Base-by-base conservation (phyloP, 78 protist genomes). In the Bodo saltans region DNA sequence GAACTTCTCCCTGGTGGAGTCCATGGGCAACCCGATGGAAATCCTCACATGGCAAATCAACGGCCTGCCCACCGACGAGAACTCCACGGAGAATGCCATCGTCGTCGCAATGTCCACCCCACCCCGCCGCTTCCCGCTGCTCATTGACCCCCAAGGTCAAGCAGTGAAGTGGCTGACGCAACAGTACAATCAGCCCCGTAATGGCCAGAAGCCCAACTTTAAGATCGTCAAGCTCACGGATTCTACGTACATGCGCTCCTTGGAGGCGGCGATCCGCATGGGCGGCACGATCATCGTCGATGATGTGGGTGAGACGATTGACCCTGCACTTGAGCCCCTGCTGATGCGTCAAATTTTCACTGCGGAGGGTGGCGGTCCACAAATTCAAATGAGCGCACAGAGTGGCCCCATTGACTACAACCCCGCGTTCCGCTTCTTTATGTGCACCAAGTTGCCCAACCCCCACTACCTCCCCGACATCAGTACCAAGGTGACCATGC, bases 71-170 rank as follows among this genome's bases (percentile, higher is more conserved):
- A 39, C 79, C 4, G 97, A 94, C 74, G 85, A 68, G 3, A 42
- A 87, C 12, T 86, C 90, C 53, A 81, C 81, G 0, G 92, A 88
- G 68, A 91, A 89, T 68, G 95, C 92, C 29, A 84, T 94, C 75
- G 52, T 91, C 27, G 90, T 85, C 60, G 70, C 81, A 28, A 76
- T 76, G 81, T 30, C 12, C 41, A 68, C 8, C 39, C 32, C 70
- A 21, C 60, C 93, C 17, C 75, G 72, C 52, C 85, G 95, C 32
- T 94, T 90, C 89, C 97, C 97, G 53, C 86, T 94, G 32, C 73
- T 89, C 85, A 94, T 94, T 70, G 97, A 94, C 70, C 97, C 97
- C 35, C 92, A 90, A 40, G 90, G 82, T 17, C 97, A 94, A 67
- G 96, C 96, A 28, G 85, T 81, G 78, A 27, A 39, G 40, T 95